Percentiles rank a stretch among this genome's conserved stretches.
phyloP scores from a whole-genome alignment of 148 eudicot genomes.

The Vaccinium vitisidaea region DNA sequence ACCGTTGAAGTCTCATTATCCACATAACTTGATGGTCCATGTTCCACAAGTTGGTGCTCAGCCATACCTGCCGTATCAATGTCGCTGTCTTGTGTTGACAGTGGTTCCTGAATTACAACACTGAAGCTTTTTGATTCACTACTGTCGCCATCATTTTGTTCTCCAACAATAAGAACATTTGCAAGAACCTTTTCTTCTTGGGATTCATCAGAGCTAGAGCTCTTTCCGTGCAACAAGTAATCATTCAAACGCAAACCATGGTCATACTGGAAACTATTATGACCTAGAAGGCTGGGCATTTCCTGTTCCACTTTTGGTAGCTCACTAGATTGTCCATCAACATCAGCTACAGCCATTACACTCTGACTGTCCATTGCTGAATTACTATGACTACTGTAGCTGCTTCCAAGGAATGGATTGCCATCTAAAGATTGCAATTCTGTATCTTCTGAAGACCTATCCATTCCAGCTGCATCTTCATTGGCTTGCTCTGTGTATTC shows the following conservation, averaged over 20 bases:
- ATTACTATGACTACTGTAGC: neutral
- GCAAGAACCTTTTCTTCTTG: neutral
- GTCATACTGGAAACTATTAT: slow-evolving; percentile 7
- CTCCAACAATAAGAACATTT: neutral
- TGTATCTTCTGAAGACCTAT: neutral
- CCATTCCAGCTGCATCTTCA: slow-evolving; percentile 1
- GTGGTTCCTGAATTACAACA: neutral
- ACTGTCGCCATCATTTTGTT: slow-evolving; percentile 2
- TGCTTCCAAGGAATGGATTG: slow-evolving; percentile 8
- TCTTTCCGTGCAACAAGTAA: neutral
- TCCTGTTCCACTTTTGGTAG: neutral
- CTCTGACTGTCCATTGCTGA: slow-evolving; percentile 2
- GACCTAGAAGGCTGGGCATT: slow-evolving; percentile 2
- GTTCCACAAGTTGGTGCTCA: slow-evolving; percentile 11
- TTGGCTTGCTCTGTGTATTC: neutral
- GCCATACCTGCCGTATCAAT: slow-evolving; percentile 5
- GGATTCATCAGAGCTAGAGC: slow-evolving; percentile 7
- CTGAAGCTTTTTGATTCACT: slow-evolving; percentile 4
- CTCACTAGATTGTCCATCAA: slow-evolving; percentile 8
- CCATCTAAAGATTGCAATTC: slow-evolving; percentile 11
- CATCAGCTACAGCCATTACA: neutral
- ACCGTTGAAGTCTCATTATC: slow-evolving; percentile 17
- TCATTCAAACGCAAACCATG: slow-evolving; percentile 10
- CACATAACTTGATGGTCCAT: slow-evolving; percentile 16
- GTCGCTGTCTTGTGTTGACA: neutral